Conservation (phyloP, 208 protist genomes). For the Vickermania spadyakhi region DNA sequence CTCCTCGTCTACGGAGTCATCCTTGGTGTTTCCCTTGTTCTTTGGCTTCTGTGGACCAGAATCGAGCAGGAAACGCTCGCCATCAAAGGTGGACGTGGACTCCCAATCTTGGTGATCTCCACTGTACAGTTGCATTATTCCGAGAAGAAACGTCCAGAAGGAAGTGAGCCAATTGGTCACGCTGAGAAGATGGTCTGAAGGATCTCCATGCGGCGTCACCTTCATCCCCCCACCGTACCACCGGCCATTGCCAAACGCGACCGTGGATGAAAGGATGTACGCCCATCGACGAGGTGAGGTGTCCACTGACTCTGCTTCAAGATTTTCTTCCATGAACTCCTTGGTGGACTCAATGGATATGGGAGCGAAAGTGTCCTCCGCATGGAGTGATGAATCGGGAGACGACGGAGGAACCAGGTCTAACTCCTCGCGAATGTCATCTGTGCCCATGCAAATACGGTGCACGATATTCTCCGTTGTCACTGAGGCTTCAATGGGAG, state of each 20-base stretch:
- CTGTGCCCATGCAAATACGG: neutral
- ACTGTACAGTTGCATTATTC: constrained; percentile 47
- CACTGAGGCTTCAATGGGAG: neutral
- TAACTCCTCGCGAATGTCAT: neutral
- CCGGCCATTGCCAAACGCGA: constrained; percentile 70
- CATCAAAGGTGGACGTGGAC: constrained; percentile 58
- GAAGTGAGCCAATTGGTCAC: constrained; percentile 64
- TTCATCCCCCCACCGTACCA: constrained; percentile 80
- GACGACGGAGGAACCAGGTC: neutral
- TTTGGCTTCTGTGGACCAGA: constrained; percentile 3
- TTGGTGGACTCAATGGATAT: neutral
- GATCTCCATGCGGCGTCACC: constrained; percentile 59
- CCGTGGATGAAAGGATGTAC: constrained; percentile 47
- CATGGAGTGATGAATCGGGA: neutral
- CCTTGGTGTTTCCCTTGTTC: neutral
- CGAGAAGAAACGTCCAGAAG: constrained; percentile 32
- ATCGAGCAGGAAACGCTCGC: constrained; percentile 52
- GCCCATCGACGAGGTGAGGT: constrained; percentile 35
- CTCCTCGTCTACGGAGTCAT: neutral
- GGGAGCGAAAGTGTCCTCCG: neutral
- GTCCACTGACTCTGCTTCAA: neutral
- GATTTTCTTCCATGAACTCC: neutral
- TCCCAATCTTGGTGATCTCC: constrained; percentile 54
- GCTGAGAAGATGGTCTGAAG: constrained; percentile 60
- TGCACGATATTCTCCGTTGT: neutral